These are phyloP conservation scores for Pestalotiopsis sp. DNA, from an alignment of 2,329 filamentous ascomycete genomes.

Conservation along the genomic window DNA sequence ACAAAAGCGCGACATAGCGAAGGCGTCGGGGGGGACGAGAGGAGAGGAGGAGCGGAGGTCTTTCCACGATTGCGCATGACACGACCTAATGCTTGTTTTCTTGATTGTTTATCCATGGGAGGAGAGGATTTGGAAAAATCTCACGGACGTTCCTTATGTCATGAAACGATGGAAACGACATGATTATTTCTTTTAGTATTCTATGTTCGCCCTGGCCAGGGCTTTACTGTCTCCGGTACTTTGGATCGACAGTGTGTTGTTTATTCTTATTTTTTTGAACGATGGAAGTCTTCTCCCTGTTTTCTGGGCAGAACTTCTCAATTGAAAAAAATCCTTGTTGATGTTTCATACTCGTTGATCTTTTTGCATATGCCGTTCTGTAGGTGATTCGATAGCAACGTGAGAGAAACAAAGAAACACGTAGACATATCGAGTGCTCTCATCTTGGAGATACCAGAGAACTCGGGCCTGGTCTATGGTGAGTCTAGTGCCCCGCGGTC, in stretches of 20 bases:
- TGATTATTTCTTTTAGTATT: constrained; percentile 11
- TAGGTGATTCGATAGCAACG: background rate
- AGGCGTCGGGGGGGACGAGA: background rate
- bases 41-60: no score
- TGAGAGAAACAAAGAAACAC: no score
- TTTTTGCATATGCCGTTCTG: background rate
- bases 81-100: constrained; percentile 1
- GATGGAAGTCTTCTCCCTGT: background rate
- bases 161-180: background rate
- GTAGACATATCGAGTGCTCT: no score
- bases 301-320: background rate
- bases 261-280: background rate
- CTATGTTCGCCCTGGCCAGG: constrained; percentile 2
- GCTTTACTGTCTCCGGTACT: background rate
- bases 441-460: no score
- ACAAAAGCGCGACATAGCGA: background rate
- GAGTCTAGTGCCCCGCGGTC: no score
- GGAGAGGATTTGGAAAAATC: background rate
- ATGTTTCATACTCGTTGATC: background rate
- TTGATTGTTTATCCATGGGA: background rate
- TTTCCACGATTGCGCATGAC: background rate
- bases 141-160: constrained; percentile 5
- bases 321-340: background rate
- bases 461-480: no score
- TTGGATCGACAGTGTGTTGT: background rate